These are phyloP conservation scores for Fusarium mexicanum DNA, from an alignment of 2,329 filamentous ascomycete species.

Conservation along the genomic window DNA sequence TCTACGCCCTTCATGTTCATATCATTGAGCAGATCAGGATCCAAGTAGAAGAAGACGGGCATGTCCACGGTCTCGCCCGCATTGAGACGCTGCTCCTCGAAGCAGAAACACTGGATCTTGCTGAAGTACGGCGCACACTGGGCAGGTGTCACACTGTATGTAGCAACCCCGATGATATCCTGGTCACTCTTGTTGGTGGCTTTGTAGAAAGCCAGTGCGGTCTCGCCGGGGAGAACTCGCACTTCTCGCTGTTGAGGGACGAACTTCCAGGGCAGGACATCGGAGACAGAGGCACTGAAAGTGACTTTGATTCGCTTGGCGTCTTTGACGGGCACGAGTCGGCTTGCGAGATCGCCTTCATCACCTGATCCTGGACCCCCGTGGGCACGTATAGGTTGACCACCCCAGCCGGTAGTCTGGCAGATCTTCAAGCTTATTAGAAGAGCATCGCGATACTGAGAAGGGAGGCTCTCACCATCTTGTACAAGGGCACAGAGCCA, in stretches of 20 bases:
- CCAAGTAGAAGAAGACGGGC: conserved; percentile 99
- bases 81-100: conserved; percentile 94
- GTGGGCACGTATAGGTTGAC: conserved; percentile 88
- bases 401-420: conserved; percentile 89
- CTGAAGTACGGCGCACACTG: conserved; percentile 98
- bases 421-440: conserved; percentile 67
- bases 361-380: conserved; percentile 56
- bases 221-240: conserved; percentile 93
- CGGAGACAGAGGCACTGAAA: conserved; percentile 94
- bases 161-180: conserved; percentile 98
- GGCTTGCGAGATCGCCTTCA: conserved; percentile 73
- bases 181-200: conserved; percentile 89
- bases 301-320: conserved; percentile 91
- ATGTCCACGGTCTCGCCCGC: conserved; percentile 98
- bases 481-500: conserved; percentile 86
- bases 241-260: conserved; percentile 96
- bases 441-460: background rate
- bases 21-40: conserved; percentile 93
- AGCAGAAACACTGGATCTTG: conserved; percentile 99
- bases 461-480: conserved; percentile 69
- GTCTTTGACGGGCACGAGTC: conserved; percentile 81
- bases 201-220: conserved; percentile 95
- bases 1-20: conserved; percentile 93
- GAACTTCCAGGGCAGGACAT: conserved; percentile 97
- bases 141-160: conserved; percentile 94